Evolutionary conservation across 176 grass and related monocot genomes (phyloP), one percentile per base, ranked within the genome.

Genomic region (Carex littledalei): DNA sequence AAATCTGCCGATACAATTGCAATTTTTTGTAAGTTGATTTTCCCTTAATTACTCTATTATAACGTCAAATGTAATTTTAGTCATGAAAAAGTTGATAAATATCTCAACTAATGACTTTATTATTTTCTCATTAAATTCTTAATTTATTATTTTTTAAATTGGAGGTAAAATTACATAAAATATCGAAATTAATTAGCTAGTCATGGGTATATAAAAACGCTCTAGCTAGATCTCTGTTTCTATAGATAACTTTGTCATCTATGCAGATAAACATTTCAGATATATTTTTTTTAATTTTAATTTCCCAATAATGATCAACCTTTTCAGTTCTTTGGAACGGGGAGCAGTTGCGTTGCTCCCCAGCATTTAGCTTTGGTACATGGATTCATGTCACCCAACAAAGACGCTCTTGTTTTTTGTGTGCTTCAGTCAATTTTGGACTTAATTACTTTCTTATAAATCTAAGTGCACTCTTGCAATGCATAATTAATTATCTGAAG

Each of bases 401-500:
- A 76, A 29, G 71, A 52, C 71, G 71, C 71, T 76, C 47, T 76
- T 76, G 47, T 52, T 76, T 76, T 76, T 54, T 76, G 72, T 76
- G 12, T 54, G 21, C 1, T 76, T 26, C 4, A 54, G 72, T 76
- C 72, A 76, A 76, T 76, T 76, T 76, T 76, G 21, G 10, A 76
- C 20, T 53, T 26, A 54, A 5, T 54, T 76, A 54, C 16, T 76
- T 55, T 20, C 47, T 54, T 76, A 21, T 54, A 54, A 76, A 76
- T 76, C 15, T 76, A 76, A 76, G 72, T 76, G 47, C 47, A 76
- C 8, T 29, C 8, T 45, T 5, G 49, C 45, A 5, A 52, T 31
- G 21, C 12, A 2, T 24, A 45, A 73, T 50, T 69, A 69, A 39
- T 69, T 69, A 69, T 70, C 8, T 22, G 20, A 6, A 75, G 71